Evolutionary conservation across 2,329 filamentous ascomycete species (phyloP), one percentile per base, ranked within the genome.

Genomic region (Knufia fluminis): DNA sequence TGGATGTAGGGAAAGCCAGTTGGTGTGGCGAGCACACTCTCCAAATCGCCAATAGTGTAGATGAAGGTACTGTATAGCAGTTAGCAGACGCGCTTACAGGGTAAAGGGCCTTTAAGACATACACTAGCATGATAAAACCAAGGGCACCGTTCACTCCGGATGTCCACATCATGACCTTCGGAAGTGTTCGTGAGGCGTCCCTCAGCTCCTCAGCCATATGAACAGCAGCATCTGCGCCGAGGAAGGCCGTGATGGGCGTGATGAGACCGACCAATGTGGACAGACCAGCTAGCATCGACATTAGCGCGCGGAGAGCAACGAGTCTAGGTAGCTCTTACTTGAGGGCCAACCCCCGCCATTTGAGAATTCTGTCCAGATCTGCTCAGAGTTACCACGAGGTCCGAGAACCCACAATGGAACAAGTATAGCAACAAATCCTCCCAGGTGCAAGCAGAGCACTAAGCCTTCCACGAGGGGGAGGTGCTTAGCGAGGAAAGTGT

Each of bases 351-450:
- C 66, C 10, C 67, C 68, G 8, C 58, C 60, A 42, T 71, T 66
- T 28, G 63, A 58, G 52, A 71, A 71, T 2, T 60, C 53, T 1
- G 64, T 65, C 48, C 70, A 70, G 3, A 71, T 68, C 24, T 59
- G 61, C 16, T 59, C 54, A 1, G 62, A 59, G 32, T 58, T 61
- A 35, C 62, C 63, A 14, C 63, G 61, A 3, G 68, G 68, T 6
- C 66, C 64, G 6, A 70, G 58, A 10, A 67, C 65, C 65, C 65
- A 70, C 10, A 72, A 54, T 3, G 68, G 64, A 26, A 71, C 69
- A 28, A 72, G 59, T 23, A 71, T 67, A 6, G 63, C 64, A 45
- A 71, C 63, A 3, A 71, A 58, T 0, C 67, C 68, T 19, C 64
- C 58, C 19, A 71, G 54, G 52, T 72, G 69, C 28, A 71, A 59